Conservation (phyloP, 768 basidiomycete genomes). For the Boletus vinaceobasis region DNA sequence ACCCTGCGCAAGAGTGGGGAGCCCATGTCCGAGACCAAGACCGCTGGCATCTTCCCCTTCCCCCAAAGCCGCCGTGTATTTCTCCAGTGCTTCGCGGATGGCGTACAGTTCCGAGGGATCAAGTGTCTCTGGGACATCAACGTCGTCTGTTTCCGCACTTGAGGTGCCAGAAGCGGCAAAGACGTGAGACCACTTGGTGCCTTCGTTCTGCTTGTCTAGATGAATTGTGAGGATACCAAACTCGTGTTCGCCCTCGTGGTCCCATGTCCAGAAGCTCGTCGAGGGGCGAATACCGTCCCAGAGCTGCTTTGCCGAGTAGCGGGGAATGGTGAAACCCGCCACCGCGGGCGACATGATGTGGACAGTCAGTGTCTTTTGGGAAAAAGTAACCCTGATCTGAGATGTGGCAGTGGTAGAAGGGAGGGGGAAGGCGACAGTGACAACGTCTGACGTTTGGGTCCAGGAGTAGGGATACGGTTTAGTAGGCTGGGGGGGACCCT, state of each 20-base stretch:
- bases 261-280: slow-evolving; percentile 93
- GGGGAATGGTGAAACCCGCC: slow-evolving; percentile 44
- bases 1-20: slow-evolving; percentile 81
- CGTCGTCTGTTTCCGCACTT: slow-evolving; percentile 38
- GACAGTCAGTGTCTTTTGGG: slow-evolving; percentile 60
- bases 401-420: slow-evolving; percentile 63
- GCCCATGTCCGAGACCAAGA: slow-evolving; percentile 59
- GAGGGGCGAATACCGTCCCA: slow-evolving; percentile 81
- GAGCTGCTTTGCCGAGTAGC: slow-evolving; percentile 56
- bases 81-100: slow-evolving; percentile 80
- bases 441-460: slow-evolving; percentile 81
- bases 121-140: slow-evolving; percentile 83
- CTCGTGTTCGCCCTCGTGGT: slow-evolving; percentile 64
- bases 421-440: slow-evolving; percentile 83
- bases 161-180: slow-evolving; percentile 55
- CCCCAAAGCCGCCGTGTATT: slow-evolving; percentile 69
- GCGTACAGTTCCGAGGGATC: slow-evolving; percentile 78
- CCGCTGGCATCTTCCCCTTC: slow-evolving; percentile 59
- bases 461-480: slow-evolving; percentile 87
- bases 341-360: slow-evolving; percentile 43
- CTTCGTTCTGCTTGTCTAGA: slow-evolving; percentile 81
- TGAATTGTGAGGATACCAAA: slow-evolving; percentile 78
- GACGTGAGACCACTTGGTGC: slow-evolving; percentile 82
- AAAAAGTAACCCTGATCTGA: slow-evolving; percentile 65
- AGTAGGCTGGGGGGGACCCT: slow-evolving; percentile 29